Evolutionary conservation across 106 monocot species (phyloP), one percentile per base, ranked within the genome.

Genomic region (Allium sativum): DNA sequence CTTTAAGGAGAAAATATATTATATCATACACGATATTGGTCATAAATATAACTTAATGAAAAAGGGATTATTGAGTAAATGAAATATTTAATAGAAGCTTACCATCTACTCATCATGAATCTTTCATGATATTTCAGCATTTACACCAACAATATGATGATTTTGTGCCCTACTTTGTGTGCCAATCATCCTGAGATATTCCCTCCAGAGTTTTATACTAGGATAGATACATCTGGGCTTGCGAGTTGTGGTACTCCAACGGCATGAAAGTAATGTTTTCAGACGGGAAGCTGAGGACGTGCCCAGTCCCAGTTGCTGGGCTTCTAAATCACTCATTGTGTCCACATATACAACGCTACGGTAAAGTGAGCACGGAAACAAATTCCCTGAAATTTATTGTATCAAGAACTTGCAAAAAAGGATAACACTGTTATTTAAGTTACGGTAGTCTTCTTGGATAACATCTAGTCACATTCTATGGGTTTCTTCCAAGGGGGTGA

Each of bases 271-370:
- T 98, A 53, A 53, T 82, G n/a, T 85, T 79, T 44, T 52, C 76
- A 71, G 87, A 91, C 78, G 96, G 96, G 64, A 88, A 88, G 60
- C 62, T 91, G 56, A 79, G 63, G 58, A 98, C 91, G 31, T 98
- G 96, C 73, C 69, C 91, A 65, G 73, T 98, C 78, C 96, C 96
- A 13, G 62, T 98, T 73, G 96, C 96, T 64, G 96, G 96, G 42
- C 68, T 98, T 71, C 78, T 98, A 21, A 98, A 98, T 77, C 96
- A 98, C 67, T 88, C 91, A 62, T 41, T 98, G 9, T 74, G 55
- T 64, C 91, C 96, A 10, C 96, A 98, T 65, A 78, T 98, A 78
- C 67, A 82, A 55, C 77, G 78, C 50, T 98, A 91, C 72, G 96
- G 96, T n/a, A 72, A 77, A 76, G 75, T 92, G 60, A 78, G 88